phyloP scores from a whole-genome alignment of 106 monocot species.

The Dendrobium catenatum region DNA sequence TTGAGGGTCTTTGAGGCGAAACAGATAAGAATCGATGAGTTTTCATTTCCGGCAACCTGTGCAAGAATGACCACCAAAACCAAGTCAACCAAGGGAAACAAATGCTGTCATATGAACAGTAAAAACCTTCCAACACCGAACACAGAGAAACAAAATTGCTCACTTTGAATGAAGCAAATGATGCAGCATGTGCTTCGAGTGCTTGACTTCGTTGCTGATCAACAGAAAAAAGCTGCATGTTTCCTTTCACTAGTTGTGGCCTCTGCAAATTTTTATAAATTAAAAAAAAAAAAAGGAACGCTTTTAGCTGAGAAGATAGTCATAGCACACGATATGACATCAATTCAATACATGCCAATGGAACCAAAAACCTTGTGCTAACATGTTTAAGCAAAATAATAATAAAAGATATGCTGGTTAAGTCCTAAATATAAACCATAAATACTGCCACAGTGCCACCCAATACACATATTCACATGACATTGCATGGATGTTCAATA shows the following conservation, averaged over 20 bases:
- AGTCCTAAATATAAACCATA: too few species aligned
- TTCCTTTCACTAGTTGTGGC: slow-evolving; percentile 97
- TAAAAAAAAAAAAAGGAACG: too few species aligned
- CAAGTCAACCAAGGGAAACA: background rate
- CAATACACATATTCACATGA: background rate
- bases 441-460: too few species aligned
- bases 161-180: slow-evolving; percentile 90
- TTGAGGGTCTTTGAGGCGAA: slow-evolving; percentile 91
- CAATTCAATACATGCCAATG: too few species aligned
- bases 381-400: too few species aligned
- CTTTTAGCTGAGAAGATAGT: too few species aligned
- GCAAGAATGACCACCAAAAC: background rate
- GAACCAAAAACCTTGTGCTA: too few species aligned
- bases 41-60: slow-evolving; percentile 84
- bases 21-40: slow-evolving; percentile 75
- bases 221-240: slow-evolving; percentile 98
- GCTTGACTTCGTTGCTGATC: slow-evolving; percentile 98
- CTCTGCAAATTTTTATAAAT: slow-evolving; percentile 32
- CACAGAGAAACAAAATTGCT: background rate
- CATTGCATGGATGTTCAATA: background rate
- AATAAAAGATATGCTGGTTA: too few species aligned
- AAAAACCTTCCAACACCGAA: background rate
- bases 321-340: too few species aligned
- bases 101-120: background rate
- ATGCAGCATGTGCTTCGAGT: slow-evolving; percentile 97